Evolutionary conservation across 192 early-diverging fungal species (phyloP).

Genomic region (Gamsiella multidivaricata): DNA sequence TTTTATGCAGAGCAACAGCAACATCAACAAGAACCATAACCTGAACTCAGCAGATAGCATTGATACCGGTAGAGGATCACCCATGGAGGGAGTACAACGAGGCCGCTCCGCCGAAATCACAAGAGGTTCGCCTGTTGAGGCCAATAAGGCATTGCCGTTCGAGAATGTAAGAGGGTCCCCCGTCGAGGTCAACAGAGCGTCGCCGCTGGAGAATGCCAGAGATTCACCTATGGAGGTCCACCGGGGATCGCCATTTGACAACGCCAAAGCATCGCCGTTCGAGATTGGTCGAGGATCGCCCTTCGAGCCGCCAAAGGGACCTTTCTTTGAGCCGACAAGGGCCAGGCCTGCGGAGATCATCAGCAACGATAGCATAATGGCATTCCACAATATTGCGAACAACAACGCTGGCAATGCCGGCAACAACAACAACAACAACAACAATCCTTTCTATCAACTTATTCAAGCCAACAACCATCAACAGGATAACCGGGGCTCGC

Average conservation of each 20-base stretch:
- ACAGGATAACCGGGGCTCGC: neutral
- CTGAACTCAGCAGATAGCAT: neutral
- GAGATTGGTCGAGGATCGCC: conserved; percentile 27
- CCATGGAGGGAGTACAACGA: conserved; percentile 19
- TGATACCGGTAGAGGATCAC: conserved; percentile 12
- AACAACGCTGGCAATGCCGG: conserved; percentile 7
- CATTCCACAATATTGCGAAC: neutral
- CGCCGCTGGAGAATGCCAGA: conserved; percentile 2
- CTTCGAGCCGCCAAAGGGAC: conserved; percentile 15
- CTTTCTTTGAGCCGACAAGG: conserved; percentile 21
- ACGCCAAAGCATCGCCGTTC: conserved; percentile 8
- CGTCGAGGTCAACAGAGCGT: conserved; percentile 9
- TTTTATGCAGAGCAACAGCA: conserved; percentile 5
- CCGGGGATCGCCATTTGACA: conserved; percentile 20
- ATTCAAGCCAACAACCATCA: no score
- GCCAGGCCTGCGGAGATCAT: neutral
- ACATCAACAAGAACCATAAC: neutral
- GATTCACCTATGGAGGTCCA: conserved; percentile 8
- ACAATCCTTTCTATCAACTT: conserved; percentile 2
- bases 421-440: neutral
- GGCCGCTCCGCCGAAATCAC: neutral
- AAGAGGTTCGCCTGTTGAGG: neutral
- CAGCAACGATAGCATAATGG: conserved; percentile 5
- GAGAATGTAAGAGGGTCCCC: conserved; percentile 5
- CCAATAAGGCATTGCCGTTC: conserved; percentile 14